These are phyloP conservation scores for Podospora sp. DNA, from an alignment of 495 filamentous ascomycete species.

Conservation along the genomic window DNA sequence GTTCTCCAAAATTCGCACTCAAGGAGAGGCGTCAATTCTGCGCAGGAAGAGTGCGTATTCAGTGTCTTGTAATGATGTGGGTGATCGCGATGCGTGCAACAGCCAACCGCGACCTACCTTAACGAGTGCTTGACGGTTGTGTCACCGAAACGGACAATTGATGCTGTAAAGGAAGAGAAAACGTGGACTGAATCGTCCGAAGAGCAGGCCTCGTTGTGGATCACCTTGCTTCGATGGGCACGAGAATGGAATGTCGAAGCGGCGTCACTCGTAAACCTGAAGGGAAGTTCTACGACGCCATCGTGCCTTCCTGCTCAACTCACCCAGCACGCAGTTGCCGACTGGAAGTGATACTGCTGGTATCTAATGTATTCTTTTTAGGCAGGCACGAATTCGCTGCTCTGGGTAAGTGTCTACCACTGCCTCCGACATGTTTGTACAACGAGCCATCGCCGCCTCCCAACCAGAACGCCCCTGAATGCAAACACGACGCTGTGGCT, in stretches of 20 bases:
- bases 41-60: too few relatives aligned
- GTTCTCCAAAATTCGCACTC: too few relatives aligned
- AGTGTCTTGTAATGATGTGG: too few relatives aligned
- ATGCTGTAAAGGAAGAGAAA: too few relatives aligned
- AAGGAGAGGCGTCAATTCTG: too few relatives aligned
- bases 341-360: background rate
- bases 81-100: too few relatives aligned
- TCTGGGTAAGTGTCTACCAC: background rate
- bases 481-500: constrained; percentile 15
- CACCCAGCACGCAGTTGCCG: background rate
- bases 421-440: background rate
- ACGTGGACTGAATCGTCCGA: too few relatives aligned
- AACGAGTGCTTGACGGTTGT: too few relatives aligned
- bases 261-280: too few relatives aligned
- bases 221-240: background rate
- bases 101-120: too few relatives aligned
- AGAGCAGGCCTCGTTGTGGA: too few relatives aligned
- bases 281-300: background rate
- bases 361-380: background rate
- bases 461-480: constrained; percentile 2
- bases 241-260: background rate
- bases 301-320: background rate
- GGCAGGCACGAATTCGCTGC: background rate
- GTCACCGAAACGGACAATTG: too few relatives aligned
- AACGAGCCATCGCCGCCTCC: background rate